Conservation (phyloP, 2,329 filamentous ascomycete species). For the Lecanoromycetidae sp. region DNA sequence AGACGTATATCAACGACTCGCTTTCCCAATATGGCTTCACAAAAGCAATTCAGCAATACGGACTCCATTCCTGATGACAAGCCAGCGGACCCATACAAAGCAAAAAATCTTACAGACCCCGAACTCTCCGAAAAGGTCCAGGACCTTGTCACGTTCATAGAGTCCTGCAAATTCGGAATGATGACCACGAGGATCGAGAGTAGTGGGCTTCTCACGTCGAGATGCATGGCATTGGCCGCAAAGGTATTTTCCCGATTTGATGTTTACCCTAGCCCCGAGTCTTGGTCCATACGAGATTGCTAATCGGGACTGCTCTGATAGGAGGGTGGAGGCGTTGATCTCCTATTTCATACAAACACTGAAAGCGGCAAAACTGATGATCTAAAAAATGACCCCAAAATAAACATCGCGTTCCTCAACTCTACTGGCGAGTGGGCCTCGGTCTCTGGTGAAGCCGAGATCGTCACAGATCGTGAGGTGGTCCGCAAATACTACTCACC, state of each 20-base stretch:
- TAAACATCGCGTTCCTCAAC: slow-evolving; percentile 75
- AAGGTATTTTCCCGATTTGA: slow-evolving; percentile 50
- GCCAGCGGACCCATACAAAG: slow-evolving; percentile 66
- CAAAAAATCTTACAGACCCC: slow-evolving; percentile 61
- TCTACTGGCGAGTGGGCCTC: slow-evolving; percentile 73
- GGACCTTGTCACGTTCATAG: slow-evolving; percentile 59
- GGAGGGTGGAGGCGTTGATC: slow-evolving; percentile 67
- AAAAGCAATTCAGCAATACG: slow-evolving; percentile 41
- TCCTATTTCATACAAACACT: slow-evolving; percentile 86
- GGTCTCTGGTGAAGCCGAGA: slow-evolving; percentile 57
- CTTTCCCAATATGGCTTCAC: no score
- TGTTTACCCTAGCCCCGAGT: no score
- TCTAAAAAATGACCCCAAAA: slow-evolving; percentile 55
- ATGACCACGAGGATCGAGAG: slow-evolving; percentile 64
- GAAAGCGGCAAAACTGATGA: slow-evolving; percentile 82
- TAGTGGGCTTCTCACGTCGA: slow-evolving; percentile 58
- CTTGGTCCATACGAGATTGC: no score
- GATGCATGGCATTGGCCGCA: slow-evolving; percentile 74
- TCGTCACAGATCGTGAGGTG: slow-evolving; percentile 56
- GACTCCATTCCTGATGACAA: slow-evolving; percentile 44
- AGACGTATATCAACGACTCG: no score
- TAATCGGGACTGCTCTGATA: slow-evolving; percentile 25
- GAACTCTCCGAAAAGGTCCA: slow-evolving; percentile 62
- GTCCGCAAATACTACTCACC: slow-evolving; percentile 67
- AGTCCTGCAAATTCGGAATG: slow-evolving; percentile 71